phyloP scores from a whole-genome alignment of 768 basidiomycete species.

The Agaricus sinodeliciosus region DNA sequence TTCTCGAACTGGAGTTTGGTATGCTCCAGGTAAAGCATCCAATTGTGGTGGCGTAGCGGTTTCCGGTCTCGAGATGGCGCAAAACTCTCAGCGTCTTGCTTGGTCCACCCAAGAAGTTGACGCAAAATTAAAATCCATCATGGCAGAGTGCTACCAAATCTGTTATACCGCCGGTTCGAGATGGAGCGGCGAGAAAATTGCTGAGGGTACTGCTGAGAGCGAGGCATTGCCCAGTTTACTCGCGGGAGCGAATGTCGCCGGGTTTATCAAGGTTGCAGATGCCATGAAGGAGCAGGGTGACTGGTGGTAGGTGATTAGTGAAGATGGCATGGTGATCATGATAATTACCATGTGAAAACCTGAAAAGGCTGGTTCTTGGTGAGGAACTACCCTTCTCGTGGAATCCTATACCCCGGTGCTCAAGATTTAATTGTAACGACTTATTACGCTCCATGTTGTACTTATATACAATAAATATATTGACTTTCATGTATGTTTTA shows the following conservation, averaged over 20 bases:
- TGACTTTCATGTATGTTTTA: too few relatives aligned
- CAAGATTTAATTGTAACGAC: too few relatives aligned
- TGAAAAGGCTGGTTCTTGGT: too few relatives aligned
- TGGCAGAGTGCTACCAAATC: constrained; percentile 57
- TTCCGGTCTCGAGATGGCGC: constrained; percentile 75
- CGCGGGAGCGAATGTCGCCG: constrained; percentile 67
- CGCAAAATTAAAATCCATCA: constrained; percentile 61
- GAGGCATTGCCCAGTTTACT: constrained; percentile 44
- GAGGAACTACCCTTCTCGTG: too few relatives aligned
- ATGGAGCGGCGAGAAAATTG: constrained; percentile 44
- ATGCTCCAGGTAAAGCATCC: constrained; percentile 65
- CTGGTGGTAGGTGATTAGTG: constrained; percentile 50
- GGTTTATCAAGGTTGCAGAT: constrained; percentile 64
- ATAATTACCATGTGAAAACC: too few relatives aligned
- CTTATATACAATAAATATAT: background rate
- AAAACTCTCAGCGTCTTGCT: constrained; percentile 62
- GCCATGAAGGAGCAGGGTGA: constrained; percentile 73
- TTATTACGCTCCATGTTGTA: background rate
- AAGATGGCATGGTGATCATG: background rate
- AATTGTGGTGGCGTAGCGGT: constrained; percentile 76
- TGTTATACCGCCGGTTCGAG: constrained; percentile 52
- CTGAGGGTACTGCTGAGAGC: constrained; percentile 23
- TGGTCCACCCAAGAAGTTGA: constrained; percentile 65
- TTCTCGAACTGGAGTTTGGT: constrained; percentile 49
- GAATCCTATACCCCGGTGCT: background rate